Evolutionary conservation across 1,284 basidiomycete genomes (phyloP).

Genomic region (Somion occarium): DNA sequence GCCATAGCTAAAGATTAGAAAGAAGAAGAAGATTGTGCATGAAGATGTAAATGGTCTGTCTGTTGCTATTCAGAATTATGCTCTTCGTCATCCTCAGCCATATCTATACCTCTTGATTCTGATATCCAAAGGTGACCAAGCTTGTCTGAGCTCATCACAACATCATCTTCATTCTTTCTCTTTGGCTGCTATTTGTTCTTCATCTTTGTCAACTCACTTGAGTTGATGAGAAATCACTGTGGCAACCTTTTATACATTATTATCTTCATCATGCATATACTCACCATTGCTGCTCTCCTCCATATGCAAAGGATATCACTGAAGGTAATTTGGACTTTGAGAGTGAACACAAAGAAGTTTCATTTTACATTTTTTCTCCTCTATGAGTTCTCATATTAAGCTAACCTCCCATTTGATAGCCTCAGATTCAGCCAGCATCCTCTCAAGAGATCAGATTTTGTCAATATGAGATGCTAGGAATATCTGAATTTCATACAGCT

Average conservation of each 20-base stretch:
- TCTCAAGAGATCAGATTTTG: constrained; percentile 81
- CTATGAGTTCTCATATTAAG: constrained; percentile 67
- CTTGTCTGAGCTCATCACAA: constrained; percentile 63
- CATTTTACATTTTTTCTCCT: constrained; percentile 41
- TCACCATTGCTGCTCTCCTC: constrained; percentile 36
- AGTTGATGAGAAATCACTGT: constrained; percentile 65
- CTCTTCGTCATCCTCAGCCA: constrained; percentile 45
- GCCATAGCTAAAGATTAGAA: constrained; percentile 17
- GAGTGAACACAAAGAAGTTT: constrained; percentile 22
- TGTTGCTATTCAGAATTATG: constrained; percentile 14
- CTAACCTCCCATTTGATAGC: constrained; percentile 79
- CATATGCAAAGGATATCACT: constrained; percentile 19
- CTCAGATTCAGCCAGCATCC: constrained; percentile 85
- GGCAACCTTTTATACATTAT: constrained; percentile 54
- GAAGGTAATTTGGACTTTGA: constrained; percentile 15
- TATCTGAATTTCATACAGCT: constrained; percentile 83
- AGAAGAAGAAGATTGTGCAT: constrained; percentile 17
- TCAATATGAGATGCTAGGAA: constrained; percentile 80
- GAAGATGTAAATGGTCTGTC: constrained; percentile 14
- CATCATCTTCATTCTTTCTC: constrained; percentile 44
- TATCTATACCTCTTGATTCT: constrained; percentile 67
- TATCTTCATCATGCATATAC: constrained; percentile 37
- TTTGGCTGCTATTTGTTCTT: constrained; percentile 47
- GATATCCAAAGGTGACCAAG: constrained; percentile 69
- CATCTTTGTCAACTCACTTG: constrained; percentile 73